Evolutionary conservation across 108 stramenopile genomes (phyloP).

Genomic region (Cylindrotheca closterium): DNA sequence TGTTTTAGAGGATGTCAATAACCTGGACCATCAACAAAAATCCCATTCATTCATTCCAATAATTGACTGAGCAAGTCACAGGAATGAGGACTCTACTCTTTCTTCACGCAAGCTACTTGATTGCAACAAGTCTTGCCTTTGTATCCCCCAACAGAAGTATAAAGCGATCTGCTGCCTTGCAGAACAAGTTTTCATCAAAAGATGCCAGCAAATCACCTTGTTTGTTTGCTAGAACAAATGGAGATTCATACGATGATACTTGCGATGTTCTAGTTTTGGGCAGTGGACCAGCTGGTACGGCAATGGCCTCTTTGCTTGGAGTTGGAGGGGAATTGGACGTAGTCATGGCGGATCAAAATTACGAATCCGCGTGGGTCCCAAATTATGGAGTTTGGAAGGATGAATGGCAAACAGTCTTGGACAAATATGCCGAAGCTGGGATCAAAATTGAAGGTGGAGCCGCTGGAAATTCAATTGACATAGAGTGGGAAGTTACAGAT

Average conservation of each 20-base stretch:
- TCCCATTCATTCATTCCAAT: too few relatives aligned
- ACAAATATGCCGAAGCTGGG: slow-evolving; percentile 36
- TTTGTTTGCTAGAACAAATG: background rate
- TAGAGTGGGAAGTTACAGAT: slow-evolving; percentile 85
- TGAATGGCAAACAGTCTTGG: slow-evolving; percentile 86
- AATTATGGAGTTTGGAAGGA: slow-evolving; percentile 96
- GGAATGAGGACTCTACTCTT: too few relatives aligned
- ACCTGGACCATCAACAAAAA: too few relatives aligned
- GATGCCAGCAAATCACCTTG: too few relatives aligned
- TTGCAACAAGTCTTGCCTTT: too few relatives aligned
- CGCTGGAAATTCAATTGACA: slow-evolving; percentile 49
- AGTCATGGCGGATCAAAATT: slow-evolving; percentile 76
- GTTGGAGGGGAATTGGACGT: slow-evolving; percentile 53
- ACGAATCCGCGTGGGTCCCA: slow-evolving; percentile 77
- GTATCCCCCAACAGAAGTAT: too few relatives aligned
- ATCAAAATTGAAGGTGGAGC: slow-evolving; percentile 40
- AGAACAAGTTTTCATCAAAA: too few relatives aligned
- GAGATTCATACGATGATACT: slow-evolving; percentile 38
- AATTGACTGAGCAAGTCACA: too few relatives aligned
- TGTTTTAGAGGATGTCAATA: too few relatives aligned
- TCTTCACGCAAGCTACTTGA: too few relatives aligned
- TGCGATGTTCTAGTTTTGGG: slow-evolving; percentile 85
- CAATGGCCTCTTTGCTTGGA: slow-evolving; percentile 74
- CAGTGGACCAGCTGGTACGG: slow-evolving; percentile 71
- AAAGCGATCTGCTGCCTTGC: too few relatives aligned